Conservation (phyloP, 768 basidiomycete genomes). For the Suillus placidus region DNA sequence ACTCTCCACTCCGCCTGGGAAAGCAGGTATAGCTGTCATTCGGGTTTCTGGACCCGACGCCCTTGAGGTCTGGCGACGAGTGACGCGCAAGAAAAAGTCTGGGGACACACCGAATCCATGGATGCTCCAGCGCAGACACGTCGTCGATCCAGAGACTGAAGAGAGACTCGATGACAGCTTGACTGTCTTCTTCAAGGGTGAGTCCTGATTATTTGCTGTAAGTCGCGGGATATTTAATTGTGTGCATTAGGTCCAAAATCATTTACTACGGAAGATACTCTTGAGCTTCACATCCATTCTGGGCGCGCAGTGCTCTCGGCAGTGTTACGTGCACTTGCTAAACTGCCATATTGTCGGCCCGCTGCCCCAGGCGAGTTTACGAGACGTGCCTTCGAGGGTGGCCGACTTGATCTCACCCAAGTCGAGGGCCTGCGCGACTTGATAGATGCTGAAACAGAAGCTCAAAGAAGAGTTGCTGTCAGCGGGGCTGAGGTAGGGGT, state of each 20-base stretch:
- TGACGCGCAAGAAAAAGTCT: constrained; percentile 46
- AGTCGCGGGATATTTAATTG: constrained; percentile 4
- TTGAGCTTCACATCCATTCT: constrained; percentile 89
- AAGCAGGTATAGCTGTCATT: constrained; percentile 80
- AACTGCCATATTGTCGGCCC: constrained; percentile 65
- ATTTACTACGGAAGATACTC: constrained; percentile 79
- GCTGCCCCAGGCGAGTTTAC: constrained; percentile 92
- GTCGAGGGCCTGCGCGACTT: constrained; percentile 88
- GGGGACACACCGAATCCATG: constrained; percentile 52
- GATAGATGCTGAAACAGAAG: constrained; percentile 86
- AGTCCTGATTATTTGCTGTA: constrained; percentile 16
- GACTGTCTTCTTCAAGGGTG: constrained; percentile 81
- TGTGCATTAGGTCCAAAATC: constrained; percentile 64
- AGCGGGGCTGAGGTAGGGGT: constrained; percentile 64
- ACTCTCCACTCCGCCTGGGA: constrained; percentile 84
- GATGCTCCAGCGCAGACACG: constrained; percentile 68
- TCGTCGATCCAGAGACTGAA: constrained; percentile 62
- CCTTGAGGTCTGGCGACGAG: constrained; percentile 56
- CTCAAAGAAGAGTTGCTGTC: constrained; percentile 74
- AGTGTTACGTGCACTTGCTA: constrained; percentile 63
- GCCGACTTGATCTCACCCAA: constrained; percentile 84
- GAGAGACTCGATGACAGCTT: constrained; percentile 79
- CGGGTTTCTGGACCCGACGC: constrained; percentile 82
- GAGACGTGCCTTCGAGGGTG: constrained; percentile 76
- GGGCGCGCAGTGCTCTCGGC: constrained; percentile 79